Evolutionary conservation across 192 early-diverging fungal species (phyloP).

Genomic region (Entomortierella lignicola): DNA sequence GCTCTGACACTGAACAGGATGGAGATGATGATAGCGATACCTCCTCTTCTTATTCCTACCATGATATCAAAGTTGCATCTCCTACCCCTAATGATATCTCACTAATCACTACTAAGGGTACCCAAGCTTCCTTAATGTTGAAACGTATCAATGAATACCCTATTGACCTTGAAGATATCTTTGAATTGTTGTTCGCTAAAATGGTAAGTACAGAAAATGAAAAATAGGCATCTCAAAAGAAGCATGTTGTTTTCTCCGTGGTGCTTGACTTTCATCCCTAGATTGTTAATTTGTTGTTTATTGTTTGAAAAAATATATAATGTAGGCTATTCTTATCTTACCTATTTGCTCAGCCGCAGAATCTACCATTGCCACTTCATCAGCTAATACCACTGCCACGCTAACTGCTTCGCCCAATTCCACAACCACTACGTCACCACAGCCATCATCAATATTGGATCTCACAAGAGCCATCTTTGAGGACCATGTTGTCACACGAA

Average conservation of each 20-base stretch:
- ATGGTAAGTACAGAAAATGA: slow-evolving; percentile 12
- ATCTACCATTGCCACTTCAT: too few relatives aligned
- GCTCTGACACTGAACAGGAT: neutral
- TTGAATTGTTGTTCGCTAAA: slow-evolving; percentile 1
- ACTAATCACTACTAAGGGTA: neutral
- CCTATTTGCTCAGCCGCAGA: slow-evolving; percentile 13
- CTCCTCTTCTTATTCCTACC: neutral
- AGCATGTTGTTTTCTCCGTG: neutral
- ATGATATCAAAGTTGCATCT: neutral
- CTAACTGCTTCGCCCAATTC: too few relatives aligned
- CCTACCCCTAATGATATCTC: neutral
- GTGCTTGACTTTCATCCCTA: neutral
- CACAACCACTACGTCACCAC: too few relatives aligned
- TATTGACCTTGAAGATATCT: slow-evolving; percentile 2
- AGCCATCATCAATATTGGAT: neutral
- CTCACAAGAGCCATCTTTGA: slow-evolving; percentile 15
- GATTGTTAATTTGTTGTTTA: too few relatives aligned
- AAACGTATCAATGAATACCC: neutral
- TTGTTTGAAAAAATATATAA: too few relatives aligned
- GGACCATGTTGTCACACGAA: slow-evolving; percentile 41
- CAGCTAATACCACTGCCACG: too few relatives aligned
- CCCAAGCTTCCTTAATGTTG: neutral
- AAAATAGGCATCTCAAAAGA: neutral
- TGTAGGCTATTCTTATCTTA: slow-evolving; percentile 34
- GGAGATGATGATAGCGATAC: neutral